A percentile compares a stretch with the other conserved stretches of the same genome.
phyloP scores from a whole-genome alignment of 306 rosid genomes.

The Quercus variabilis region DNA sequence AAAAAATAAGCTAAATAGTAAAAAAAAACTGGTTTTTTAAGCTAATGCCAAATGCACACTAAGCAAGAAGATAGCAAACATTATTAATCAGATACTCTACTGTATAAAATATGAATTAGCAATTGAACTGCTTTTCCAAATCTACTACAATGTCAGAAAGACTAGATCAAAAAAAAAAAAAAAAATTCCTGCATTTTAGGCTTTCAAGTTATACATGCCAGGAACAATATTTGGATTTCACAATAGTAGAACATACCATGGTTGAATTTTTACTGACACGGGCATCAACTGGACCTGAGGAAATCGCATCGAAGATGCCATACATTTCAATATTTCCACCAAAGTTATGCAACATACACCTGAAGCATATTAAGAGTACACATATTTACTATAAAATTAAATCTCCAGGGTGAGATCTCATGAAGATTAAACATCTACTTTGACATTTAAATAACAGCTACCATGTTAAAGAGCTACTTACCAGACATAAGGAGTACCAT shows the following conservation, averaged over 20 bases:
- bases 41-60: too few species aligned
- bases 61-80: neutral
- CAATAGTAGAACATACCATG: constrained; percentile 52
- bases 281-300: constrained; percentile 90
- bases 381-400: neutral
- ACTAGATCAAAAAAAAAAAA: neutral
- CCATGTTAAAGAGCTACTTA: constrained; percentile 31
- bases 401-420: neutral
- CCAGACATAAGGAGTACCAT: constrained; percentile 94
- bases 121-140: neutral
- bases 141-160: neutral
- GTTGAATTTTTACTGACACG: constrained; percentile 78
- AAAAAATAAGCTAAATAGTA: too few species aligned
- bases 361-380: constrained; percentile 24
- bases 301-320: constrained; percentile 69
- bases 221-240: neutral
- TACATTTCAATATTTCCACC: constrained; percentile 99
- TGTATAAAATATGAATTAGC: neutral
- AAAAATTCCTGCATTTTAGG: neutral
- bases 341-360: constrained; percentile 95
- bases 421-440: constrained; percentile 3
- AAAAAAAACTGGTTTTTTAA: too few species aligned
- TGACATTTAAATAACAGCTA: constrained; percentile 7
- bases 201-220: constrained; percentile 1
- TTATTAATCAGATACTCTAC: neutral